phyloP scores from a whole-genome alignment of 2,329 filamentous ascomycete species.

The Aspergillus tanneri region DNA sequence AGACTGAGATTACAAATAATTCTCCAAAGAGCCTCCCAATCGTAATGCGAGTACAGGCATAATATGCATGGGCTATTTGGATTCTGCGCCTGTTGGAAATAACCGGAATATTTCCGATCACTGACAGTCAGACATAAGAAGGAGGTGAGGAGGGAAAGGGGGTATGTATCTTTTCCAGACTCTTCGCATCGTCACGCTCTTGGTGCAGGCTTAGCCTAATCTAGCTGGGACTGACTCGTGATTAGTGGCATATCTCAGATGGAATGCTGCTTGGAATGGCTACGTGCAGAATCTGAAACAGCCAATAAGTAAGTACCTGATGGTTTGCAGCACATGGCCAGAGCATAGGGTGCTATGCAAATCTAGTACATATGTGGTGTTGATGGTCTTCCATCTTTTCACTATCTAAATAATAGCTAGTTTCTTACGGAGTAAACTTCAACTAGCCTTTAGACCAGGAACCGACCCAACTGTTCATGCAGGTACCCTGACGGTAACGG shows the following conservation, averaged over 20 bases:
- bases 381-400: too few relatives aligned
- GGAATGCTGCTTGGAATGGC: conserved; percentile 6
- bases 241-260: background rate
- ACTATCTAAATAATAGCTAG: too few relatives aligned
- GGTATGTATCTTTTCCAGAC: background rate
- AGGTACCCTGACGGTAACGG: conserved; percentile 11
- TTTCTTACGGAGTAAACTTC: too few relatives aligned
- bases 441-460: background rate
- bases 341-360: background rate
- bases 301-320: conserved; percentile 2
- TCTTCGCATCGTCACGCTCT: background rate
- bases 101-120: too few relatives aligned
- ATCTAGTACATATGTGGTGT: too few relatives aligned
- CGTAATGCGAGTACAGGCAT: too few relatives aligned
- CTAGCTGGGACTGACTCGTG: conserved; percentile 4
- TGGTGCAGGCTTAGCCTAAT: too few relatives aligned
- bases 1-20: conserved; percentile 9
- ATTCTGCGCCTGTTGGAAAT: too few relatives aligned
- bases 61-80: too few relatives aligned
- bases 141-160: too few relatives aligned
- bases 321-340: conserved; percentile 5
- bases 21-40: background rate
- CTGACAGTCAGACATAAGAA: too few relatives aligned
- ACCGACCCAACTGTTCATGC: background rate
- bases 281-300: conserved; percentile 12